Evolutionary conservation across 2,329 filamentous ascomycete species (phyloP).

Genomic region (Colletotrichum gigasporum): DNA sequence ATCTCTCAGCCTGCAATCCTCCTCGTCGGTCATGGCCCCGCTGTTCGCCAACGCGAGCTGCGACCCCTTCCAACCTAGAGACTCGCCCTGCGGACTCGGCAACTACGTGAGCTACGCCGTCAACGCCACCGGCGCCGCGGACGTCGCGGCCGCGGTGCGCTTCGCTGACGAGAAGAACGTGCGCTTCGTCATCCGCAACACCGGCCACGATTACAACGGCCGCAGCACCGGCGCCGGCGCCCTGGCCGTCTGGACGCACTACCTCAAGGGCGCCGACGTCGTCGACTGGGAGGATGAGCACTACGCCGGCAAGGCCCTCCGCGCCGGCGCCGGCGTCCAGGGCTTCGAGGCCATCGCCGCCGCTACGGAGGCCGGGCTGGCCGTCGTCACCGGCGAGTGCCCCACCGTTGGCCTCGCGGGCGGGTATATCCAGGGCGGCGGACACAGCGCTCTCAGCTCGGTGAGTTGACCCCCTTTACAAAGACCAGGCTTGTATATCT

Average conservation of each 20-base stretch:
- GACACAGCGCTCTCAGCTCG: conserved; percentile 57
- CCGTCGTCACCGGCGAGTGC: conserved; percentile 57
- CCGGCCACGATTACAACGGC: conserved; percentile 48
- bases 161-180: conserved; percentile 50
- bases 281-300: conserved; percentile 35
- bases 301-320: conserved; percentile 62
- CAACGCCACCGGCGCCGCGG: conserved; percentile 37
- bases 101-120: conserved; percentile 42
- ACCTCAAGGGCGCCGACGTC: conserved; percentile 54
- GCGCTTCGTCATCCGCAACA: conserved; percentile 47
- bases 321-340: conserved; percentile 62
- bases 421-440: conserved; percentile 64
- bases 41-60: conserved; percentile 42
- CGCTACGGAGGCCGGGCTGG: conserved; percentile 49
- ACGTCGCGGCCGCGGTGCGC: conserved; percentile 43
- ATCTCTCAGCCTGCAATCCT: conserved; percentile 18
- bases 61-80: conserved; percentile 41
- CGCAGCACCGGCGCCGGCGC: conserved; percentile 62
- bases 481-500: no score
- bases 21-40: conserved; percentile 39
- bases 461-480: conserved; percentile 56
- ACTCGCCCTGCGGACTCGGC: conserved; percentile 46
- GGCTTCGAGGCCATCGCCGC: conserved; percentile 54
- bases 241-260: conserved; percentile 57
- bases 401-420: conserved; percentile 62